Evolutionary conservation across 2,329 filamentous ascomycete genomes (phyloP), one percentile per base, ranked within the genome.

Genomic region (Ascochyta rabiei): DNA sequence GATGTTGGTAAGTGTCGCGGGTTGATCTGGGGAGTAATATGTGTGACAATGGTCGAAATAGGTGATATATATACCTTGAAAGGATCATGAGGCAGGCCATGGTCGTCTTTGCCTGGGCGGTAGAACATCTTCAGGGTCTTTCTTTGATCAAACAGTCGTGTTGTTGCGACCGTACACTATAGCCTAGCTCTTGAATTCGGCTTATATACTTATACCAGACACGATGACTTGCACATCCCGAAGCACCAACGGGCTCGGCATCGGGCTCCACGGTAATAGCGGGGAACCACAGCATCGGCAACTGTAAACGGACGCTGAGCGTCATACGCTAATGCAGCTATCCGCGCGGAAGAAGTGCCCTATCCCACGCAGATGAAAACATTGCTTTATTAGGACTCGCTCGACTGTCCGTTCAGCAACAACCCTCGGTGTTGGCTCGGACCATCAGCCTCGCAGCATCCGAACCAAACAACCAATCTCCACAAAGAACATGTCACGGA

Each of bases 11-110:
- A 33, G 28, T 18, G n/a, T 10, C 12, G 13, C 30, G 9, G 19
- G 21, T 6, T 35, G 23, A 6, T 13, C 21, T 15, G n/a, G 21
- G 21, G 8, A 21, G 2, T 41, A 30, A 13, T 3, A 13, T n/a
- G 9, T 24, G 18, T 41, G 13, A 10, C 6, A 16, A 7, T 7
- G 1, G 4, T 34, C 6, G 15, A 16, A 9, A 2, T 13, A 3
- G 23, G 26, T 6, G 2, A 9, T 28, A 10, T 28, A 10, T 15
- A 15, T 55, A 80, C 80, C 72, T 85, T 85, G 76, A 84, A 85
- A 2, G 82, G 82, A 60, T 84, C 82, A 60, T 81, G 74, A 0
- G 81, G 80, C 0, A 84, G 74, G 10, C 77, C 77, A 62, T 84
- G 82, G 19, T 79, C 74, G 7, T 81, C 83, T 34, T 77, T 77